Conservation (phyloP, 163 green algal species). For the Scenedesmus sp. region DNA sequence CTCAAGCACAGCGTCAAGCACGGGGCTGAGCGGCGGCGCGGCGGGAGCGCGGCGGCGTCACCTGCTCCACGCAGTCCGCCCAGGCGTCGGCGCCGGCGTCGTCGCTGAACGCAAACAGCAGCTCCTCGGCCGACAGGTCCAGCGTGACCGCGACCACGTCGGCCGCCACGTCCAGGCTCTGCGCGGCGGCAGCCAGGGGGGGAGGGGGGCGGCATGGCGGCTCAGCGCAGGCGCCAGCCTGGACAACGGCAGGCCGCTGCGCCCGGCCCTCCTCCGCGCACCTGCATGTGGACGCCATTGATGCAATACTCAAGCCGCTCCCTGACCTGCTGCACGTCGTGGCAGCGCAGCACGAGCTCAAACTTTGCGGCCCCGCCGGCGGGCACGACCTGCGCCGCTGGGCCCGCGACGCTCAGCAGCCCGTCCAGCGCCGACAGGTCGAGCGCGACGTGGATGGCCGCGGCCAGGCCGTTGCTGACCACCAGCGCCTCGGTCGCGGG, state of each 20-base stretch:
- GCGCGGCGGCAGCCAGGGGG: no score
- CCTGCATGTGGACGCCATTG: slow-evolving; percentile 46
- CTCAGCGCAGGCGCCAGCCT: no score
- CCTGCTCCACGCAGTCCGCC: slow-evolving; percentile 66
- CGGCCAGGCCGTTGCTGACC: slow-evolving; percentile 64
- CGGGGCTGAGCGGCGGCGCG: no score
- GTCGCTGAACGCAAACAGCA: slow-evolving; percentile 74
- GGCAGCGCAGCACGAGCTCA: slow-evolving; percentile 49
- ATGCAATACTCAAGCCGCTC: slow-evolving; percentile 56
- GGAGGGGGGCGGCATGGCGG: no score
- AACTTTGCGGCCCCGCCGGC: slow-evolving; percentile 52
- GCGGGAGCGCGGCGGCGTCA: no score
- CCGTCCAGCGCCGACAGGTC: slow-evolving; percentile 52
- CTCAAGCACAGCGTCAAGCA: no score
- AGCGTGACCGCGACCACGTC: slow-evolving; percentile 71
- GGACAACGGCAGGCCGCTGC: no score
- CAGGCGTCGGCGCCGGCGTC: slow-evolving; percentile 78
- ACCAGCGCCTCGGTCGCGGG: slow-evolving; percentile 57
- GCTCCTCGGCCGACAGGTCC: slow-evolving; percentile 62
- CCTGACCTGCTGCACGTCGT: slow-evolving; percentile 50
- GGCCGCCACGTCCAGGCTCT: slow-evolving; percentile 55
- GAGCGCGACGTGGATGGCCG: slow-evolving; percentile 66
- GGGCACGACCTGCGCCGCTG: slow-evolving; percentile 52
- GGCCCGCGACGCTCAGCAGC: slow-evolving; percentile 19
- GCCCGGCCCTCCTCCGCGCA: neutral